Evolutionary conservation across 1,284 basidiomycete species (phyloP), one percentile per base, ranked within the genome.

Genomic region (Anthracocystis walkeri): DNA sequence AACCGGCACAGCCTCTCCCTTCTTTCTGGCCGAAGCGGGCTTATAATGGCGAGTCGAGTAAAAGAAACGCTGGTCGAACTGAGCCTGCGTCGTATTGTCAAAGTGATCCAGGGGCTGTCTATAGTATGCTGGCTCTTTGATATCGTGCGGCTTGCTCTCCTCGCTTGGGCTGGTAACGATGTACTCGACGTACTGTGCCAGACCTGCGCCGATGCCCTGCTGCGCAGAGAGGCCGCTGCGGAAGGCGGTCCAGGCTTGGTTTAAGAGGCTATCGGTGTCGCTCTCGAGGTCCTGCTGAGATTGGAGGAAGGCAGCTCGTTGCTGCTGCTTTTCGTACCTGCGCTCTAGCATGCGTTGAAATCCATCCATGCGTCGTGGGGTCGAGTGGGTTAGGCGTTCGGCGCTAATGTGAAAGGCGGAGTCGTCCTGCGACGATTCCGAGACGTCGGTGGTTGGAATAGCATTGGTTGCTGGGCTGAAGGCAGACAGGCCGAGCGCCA

Each of bases 21-120:
- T 92, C 92, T 83, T 95, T 92, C 52, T 95, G 86, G 11, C 93
- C 88, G 80, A 92, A 90, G 27, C 95, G 91, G 88, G 86, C 65
- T 89, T 88, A 86, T 96, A 97, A 85, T 93, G 90, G 35, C 91
- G 89, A n/a, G 89, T 89, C 82, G 91, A 94, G 51, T 95, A 88
- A 94, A 95, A 98, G 86, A 94, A 97, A 27, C 87, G 77, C 65
- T 88, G 87, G 57, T 87, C 86, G 78, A 88, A 88, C 1, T 87
- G 88, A n/a, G 83, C 84, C 49, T 86, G 83, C 4, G 77, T 82
- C 40, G 74, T 50, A 31, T 62, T 66, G 60, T 70, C 73, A 55
- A 80, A 83, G 82, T 97, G 95, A 83, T 95, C 93, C 55, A 95
- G 86, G 0, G 92, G 93, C 83, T 97, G 95, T 61, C 88, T 87